Conservation (phyloP, 495 filamentous ascomycete species). For the Letharia lupina region DNA sequence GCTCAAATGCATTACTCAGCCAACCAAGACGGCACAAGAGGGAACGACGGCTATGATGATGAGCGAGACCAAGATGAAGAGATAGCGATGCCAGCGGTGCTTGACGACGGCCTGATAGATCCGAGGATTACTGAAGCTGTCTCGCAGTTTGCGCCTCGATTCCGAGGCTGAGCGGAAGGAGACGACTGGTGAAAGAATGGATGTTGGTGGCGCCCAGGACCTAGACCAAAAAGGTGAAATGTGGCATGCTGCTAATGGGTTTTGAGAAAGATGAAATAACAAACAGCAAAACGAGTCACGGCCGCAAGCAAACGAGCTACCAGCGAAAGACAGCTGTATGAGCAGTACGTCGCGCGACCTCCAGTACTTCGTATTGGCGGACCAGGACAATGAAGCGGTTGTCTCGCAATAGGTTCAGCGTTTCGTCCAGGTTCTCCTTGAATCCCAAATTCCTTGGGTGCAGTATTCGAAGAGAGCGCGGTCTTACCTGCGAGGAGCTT, state of each 20-base stretch:
- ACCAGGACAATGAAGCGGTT: not conserved
- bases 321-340: not conserved
- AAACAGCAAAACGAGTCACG: not conserved
- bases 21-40: not conserved
- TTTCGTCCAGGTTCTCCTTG: not conserved
- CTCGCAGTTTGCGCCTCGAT: slow-evolving; percentile 32
- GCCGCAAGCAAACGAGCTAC: not conserved
- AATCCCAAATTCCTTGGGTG: not conserved
- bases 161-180: not conserved
- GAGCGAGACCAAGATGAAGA: not conserved
- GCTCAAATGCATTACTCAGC: not conserved
- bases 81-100: not conserved
- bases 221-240: not conserved
- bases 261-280: not conserved
- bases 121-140: slow-evolving; percentile 20
- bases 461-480: not conserved
- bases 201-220: slow-evolving; percentile 5
- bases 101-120: not conserved
- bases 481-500: not conserved
- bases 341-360: not conserved
- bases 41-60: slow-evolving; percentile 2
- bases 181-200: not conserved
- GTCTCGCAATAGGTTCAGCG: not conserved
- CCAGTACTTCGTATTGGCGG: not conserved
- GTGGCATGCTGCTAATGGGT: not conserved